Base-by-base conservation (phyloP, 2,329 filamentous ascomycete genomes). In the Lachnellula cervina region DNA sequence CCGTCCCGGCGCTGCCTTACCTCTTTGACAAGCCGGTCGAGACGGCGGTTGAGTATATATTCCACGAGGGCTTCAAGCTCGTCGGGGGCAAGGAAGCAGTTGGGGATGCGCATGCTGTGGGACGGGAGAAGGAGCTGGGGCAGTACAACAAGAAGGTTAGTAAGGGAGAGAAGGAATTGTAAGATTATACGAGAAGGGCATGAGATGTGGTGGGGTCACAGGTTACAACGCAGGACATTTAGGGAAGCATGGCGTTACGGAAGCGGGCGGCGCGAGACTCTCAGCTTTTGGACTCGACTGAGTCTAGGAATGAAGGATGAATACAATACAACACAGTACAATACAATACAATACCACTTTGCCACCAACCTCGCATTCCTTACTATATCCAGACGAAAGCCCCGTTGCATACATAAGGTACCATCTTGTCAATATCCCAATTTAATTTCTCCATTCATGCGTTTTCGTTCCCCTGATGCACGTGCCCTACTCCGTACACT, bases 1-100 rank as follows among this genome's bases (percentile, higher is more conserved):
- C 90, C 8, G 91, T 97, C 8, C 93, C 92, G 0, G 88, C 92
- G 71, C 72, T 97, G 55, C 93, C 92, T 0, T 85, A 80, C 56
- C 74, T 96, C 54, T 97, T 97, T 65, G 92, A 99, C 68, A 81
- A 96, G 71, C 93, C 94, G 0, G 90, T 99, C 6, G 94, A 97
- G 74, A 81, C 90, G 60, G 90, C 89, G 0, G 90, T 96, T 0
- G 92, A 97, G 68, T 97, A 87, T 87, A 71, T 81, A 2, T 97
- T 97, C 75, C 89, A 96, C 66, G 89, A 86, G 65, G 88, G 81
- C 0, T 94, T 97, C 68, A 81, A 85, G 68, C 70, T 81, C 1
- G 80, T 90, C 55, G 91, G 89, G 3, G 92, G 83, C 1, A 72
- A 77, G 37, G 62, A 71, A 1, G 80, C 76, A 28, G 81, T 86